Evolutionary conservation across 1,139 yeast genomes (phyloP).

Genomic region (Candida frijolesensis): DNA sequence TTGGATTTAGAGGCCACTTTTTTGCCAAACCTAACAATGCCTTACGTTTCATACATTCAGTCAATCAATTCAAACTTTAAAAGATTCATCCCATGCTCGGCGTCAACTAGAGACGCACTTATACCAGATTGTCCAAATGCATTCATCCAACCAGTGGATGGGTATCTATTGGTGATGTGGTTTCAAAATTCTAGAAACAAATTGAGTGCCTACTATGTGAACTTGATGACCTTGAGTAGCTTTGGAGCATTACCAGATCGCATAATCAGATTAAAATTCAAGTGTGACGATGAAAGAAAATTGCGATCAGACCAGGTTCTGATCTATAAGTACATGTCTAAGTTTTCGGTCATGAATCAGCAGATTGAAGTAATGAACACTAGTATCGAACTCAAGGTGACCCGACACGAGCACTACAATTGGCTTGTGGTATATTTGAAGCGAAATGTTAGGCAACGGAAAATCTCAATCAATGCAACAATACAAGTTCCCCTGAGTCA

Average conservation of each 20-base stretch:
- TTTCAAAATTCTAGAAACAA: slow-evolving; percentile 6
- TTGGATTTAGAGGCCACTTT: slow-evolving; percentile 7
- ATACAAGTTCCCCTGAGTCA: slow-evolving; percentile 8
- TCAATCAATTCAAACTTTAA: slow-evolving; percentile 17
- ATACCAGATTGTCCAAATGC: slow-evolving; percentile 8
- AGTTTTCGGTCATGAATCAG: slow-evolving; percentile 13
- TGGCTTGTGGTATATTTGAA: slow-evolving; percentile 15
- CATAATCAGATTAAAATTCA: slow-evolving; percentile 13
- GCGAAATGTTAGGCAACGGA: not conserved
- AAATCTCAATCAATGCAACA: slow-evolving; percentile 7
- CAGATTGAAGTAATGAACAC: slow-evolving; percentile 9
- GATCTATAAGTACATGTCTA: slow-evolving; percentile 9
- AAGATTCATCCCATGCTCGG: slow-evolving; percentile 17
- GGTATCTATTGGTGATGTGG: slow-evolving; percentile 19
- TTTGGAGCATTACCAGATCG: slow-evolving; percentile 13
- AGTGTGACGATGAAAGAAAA: slow-evolving; percentile 10
- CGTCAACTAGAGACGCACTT: slow-evolving; percentile 7
- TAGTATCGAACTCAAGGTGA: slow-evolving; percentile 10
- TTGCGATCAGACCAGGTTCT: slow-evolving; percentile 10
- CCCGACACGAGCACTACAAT: slow-evolving; percentile 9
- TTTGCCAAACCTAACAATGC: slow-evolving; percentile 8
- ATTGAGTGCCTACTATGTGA: slow-evolving; percentile 15
- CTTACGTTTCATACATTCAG: slow-evolving; percentile 16
- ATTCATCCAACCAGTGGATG: slow-evolving; percentile 19
- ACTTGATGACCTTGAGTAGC: slow-evolving; percentile 16